Evolutionary conservation across 2,329 filamentous ascomycete species (phyloP).

Genomic region (Cercospora sp.): DNA sequence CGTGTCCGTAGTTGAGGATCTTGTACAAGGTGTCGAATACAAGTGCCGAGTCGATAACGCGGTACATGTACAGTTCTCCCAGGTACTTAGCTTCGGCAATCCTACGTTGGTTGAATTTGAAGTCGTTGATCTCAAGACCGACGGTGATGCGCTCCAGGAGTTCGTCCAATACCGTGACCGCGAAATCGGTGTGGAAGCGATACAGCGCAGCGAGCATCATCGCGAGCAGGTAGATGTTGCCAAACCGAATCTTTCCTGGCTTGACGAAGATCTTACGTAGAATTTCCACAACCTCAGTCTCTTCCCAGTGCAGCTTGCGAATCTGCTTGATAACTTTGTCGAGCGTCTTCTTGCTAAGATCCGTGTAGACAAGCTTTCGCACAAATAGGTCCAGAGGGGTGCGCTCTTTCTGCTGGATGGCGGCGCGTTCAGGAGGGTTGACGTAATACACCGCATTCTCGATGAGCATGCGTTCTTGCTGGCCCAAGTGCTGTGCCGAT

Average conservation of each 20-base stretch:
- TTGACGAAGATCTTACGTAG: slow-evolving; percentile 93
- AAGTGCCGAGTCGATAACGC: slow-evolving; percentile 91
- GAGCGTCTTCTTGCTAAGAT: slow-evolving; percentile 91
- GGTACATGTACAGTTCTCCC: slow-evolving; percentile 95
- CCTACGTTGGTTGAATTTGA: slow-evolving; percentile 92
- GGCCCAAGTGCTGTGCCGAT: slow-evolving; percentile 87
- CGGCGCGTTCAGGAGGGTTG: slow-evolving; percentile 87
- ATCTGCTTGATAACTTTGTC: slow-evolving; percentile 93
- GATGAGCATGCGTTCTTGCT: slow-evolving; percentile 95
- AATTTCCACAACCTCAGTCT: slow-evolving; percentile 76
- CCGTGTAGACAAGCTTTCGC: slow-evolving; percentile 86
- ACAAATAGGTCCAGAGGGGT: slow-evolving; percentile 92
- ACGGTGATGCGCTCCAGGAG: slow-evolving; percentile 83
- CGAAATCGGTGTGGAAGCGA: slow-evolving; percentile 88
- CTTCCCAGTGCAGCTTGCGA: slow-evolving; percentile 95
- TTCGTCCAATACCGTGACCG: slow-evolving; percentile 87
- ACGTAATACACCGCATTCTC: slow-evolving; percentile 99
- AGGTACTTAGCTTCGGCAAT: slow-evolving; percentile 96
- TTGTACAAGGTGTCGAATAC: slow-evolving; percentile 96
- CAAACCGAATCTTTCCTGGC: slow-evolving; percentile 95
- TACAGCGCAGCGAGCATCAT: slow-evolving; percentile 86
- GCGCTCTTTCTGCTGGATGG: slow-evolving; percentile 94
- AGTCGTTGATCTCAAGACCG: slow-evolving; percentile 92
- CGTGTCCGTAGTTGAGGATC: slow-evolving; percentile 88
- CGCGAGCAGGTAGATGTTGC: slow-evolving; percentile 89